phyloP scores from a whole-genome alignment of 1,284 basidiomycete genomes.

The Chalciporus sp. region DNA sequence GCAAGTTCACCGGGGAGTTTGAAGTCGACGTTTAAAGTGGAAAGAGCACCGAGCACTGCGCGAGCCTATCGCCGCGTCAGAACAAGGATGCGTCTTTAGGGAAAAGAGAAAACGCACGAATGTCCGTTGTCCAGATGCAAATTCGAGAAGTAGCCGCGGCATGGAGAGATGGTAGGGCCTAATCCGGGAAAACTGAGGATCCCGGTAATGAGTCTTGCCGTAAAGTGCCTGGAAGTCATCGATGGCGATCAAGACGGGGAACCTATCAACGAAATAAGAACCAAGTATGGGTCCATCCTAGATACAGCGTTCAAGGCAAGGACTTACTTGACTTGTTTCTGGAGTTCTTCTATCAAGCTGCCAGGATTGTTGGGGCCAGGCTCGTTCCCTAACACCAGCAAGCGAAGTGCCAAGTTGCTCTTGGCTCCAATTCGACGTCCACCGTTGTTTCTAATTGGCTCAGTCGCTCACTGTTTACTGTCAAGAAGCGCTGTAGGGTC shows the following conservation, averaged over 20 bases:
- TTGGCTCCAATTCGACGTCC: conserved; percentile 49
- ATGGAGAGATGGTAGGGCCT: conserved; percentile 82
- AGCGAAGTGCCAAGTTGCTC: conserved; percentile 53
- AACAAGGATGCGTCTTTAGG: not conserved
- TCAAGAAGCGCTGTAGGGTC: conserved; percentile 64
- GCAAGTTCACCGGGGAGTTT: conserved; percentile 58
- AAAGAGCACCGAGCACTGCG: conserved; percentile 68
- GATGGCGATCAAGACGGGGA: conserved; percentile 82
- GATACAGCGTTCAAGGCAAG: conserved; percentile 22
- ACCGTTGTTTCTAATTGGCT: conserved; percentile 41
- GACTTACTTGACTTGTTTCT: conserved; percentile 62
- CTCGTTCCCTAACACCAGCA: conserved; percentile 55
- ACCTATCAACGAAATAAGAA: conserved; percentile 34
- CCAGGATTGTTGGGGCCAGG: conserved; percentile 67
- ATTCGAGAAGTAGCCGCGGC: conserved; percentile 80
- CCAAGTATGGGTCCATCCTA: not conserved
- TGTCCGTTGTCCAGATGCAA: conserved; percentile 63
- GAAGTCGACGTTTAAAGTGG: conserved; percentile 55
- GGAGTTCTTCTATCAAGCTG: conserved; percentile 68
- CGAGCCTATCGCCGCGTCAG: conserved; percentile 42
- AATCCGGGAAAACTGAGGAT: conserved; percentile 75
- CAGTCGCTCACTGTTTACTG: conserved; percentile 53
- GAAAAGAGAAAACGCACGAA: conserved; percentile 57
- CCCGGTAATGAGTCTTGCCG: conserved; percentile 71
- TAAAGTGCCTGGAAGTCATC: conserved; percentile 90